Evolutionary conservation across 495 filamentous ascomycete species (phyloP).

Genomic region (Tricharina praecox): DNA sequence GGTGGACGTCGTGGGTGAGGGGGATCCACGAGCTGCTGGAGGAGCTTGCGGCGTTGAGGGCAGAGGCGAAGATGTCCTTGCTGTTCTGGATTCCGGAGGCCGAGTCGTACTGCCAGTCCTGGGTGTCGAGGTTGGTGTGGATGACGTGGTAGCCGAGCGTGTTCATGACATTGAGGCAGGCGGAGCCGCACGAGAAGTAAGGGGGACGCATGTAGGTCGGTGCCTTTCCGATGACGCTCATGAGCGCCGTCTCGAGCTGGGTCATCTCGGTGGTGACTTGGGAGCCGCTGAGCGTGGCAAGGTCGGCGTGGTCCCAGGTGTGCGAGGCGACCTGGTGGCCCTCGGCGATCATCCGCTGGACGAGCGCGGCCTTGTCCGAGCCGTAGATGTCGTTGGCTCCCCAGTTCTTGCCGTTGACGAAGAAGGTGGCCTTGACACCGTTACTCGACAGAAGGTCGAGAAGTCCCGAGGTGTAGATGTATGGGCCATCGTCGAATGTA

Average conservation of each 20-base stretch:
- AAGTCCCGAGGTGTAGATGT: slow-evolving; percentile 39
- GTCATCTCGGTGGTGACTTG: slow-evolving; percentile 42
- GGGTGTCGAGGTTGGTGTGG: slow-evolving; percentile 31
- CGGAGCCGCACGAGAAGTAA: slow-evolving; percentile 27
- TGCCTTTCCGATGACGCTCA: slow-evolving; percentile 49
- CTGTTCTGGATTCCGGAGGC: slow-evolving; percentile 15
- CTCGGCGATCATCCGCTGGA: slow-evolving; percentile 41
- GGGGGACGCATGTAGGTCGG: slow-evolving; percentile 39
- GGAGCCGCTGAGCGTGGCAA: slow-evolving; percentile 34
- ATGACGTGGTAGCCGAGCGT: slow-evolving; percentile 33
- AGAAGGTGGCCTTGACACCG: slow-evolving; percentile 56
- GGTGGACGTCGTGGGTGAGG: slow-evolving; percentile 33
- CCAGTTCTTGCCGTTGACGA: slow-evolving; percentile 47
- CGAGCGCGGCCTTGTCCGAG: slow-evolving; percentile 32
- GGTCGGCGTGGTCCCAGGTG: slow-evolving; percentile 52
- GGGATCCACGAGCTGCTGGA: slow-evolving; percentile 28
- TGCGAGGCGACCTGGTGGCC: slow-evolving; percentile 59
- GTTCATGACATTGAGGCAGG: slow-evolving; percentile 26
- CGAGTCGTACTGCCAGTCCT: slow-evolving; percentile 31
- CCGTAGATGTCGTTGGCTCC: slow-evolving; percentile 32
- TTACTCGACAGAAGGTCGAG: slow-evolving; percentile 49
- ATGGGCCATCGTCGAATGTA: slow-evolving; percentile 25
- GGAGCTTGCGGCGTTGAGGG: slow-evolving; percentile 2
- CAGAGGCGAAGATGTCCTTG: slow-evolving; percentile 10
- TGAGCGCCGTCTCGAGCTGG: slow-evolving; percentile 48